Evolutionary conservation across 768 basidiomycete species (phyloP), one percentile per base, ranked within the genome.

Genomic region (Amanita exitialis): DNA sequence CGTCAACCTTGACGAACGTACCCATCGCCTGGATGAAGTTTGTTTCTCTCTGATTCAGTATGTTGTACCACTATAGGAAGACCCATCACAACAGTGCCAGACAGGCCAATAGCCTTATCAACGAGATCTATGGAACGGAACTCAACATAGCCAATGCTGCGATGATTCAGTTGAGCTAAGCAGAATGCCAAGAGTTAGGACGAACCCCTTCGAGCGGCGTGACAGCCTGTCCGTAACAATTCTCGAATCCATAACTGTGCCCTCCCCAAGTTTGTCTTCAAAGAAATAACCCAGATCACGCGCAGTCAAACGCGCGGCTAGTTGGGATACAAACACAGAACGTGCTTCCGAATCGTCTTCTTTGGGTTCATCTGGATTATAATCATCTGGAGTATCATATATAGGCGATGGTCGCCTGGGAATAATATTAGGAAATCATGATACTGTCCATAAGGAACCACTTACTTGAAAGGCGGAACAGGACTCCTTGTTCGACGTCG

Each of bases 241-340:
- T 53, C 93, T 76, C 23, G 95, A 89, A 61, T 99, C 96, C 75
- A 94, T 84, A 6, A 99, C 96, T 16, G 88, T 82, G 34, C 86
- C 85, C 70, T 92, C 89, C 18, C 94, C 95, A 41, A 97, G 76
- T 65, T 94, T 90, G 64, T 95, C 89, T 74, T 98, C 95, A 63
- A 99, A 98, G 75, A 99, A 99, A 70, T 93, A 90, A 57, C 94
- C 94, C 69, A 99, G 74, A 73, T 99, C 96, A 65, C 92, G 83
- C 60, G 94, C 92, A 53, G 94, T 97, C 65, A 98, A 81, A 62
- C 92, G 86, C 55, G 93, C 92, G 60, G 96, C 91, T 64, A 99
- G 83, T 71, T 98, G 96, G 60, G 94, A 95, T 64, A 96, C 92
- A 70, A 98, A 98, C 58, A 97, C 91, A 60, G 96, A 97, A 67